phyloP scores from a whole-genome alignment of 352 stramenopile species.

The Globisporangium okanoganense region DNA sequence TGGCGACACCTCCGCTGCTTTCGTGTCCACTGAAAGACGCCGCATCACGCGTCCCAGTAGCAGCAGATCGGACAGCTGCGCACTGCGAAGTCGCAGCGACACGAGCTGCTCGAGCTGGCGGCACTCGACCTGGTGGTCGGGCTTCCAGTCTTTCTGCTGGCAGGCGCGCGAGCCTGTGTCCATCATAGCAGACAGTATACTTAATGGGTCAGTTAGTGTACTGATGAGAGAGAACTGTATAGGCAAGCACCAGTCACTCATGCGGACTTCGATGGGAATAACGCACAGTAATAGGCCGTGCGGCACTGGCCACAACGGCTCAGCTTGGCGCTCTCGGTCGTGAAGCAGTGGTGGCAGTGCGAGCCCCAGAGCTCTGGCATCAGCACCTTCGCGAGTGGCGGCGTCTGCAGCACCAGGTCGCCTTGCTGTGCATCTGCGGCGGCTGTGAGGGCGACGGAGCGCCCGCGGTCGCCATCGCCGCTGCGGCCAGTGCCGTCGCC shows the following conservation, averaged over 20 bases:
- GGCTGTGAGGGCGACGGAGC: constrained; percentile 25
- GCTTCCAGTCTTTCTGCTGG: constrained; percentile 59
- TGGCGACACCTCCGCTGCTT: constrained; percentile 8
- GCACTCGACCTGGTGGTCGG: constrained; percentile 64
- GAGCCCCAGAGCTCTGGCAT: constrained; percentile 47
- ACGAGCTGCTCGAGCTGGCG: constrained; percentile 35
- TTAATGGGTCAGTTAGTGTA: too few species aligned
- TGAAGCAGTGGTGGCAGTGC: constrained; percentile 66
- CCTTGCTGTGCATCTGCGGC: constrained; percentile 15
- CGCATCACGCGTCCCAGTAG: constrained; percentile 52
- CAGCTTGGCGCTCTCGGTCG: constrained; percentile 19
- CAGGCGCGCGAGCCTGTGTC: constrained; percentile 50
- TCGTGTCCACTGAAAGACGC: constrained; percentile 3
- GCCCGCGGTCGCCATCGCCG: constrained; percentile 27
- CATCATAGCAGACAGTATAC: too few species aligned
- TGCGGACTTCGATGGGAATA: too few species aligned
- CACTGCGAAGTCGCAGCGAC: constrained; percentile 25
- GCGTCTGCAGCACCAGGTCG: constrained; percentile 28
- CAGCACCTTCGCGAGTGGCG: constrained; percentile 38
- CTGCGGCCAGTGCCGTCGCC: not conserved
- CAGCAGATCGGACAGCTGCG: constrained; percentile 51
- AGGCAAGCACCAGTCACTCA: too few species aligned
- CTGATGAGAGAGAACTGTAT: too few species aligned
- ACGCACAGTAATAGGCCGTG: constrained; percentile 61
- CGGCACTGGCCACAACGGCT: constrained; percentile 58